Conservation (phyloP, 225 moss, liverwort and hornwort species). For the Takakia lepidozioides region DNA sequence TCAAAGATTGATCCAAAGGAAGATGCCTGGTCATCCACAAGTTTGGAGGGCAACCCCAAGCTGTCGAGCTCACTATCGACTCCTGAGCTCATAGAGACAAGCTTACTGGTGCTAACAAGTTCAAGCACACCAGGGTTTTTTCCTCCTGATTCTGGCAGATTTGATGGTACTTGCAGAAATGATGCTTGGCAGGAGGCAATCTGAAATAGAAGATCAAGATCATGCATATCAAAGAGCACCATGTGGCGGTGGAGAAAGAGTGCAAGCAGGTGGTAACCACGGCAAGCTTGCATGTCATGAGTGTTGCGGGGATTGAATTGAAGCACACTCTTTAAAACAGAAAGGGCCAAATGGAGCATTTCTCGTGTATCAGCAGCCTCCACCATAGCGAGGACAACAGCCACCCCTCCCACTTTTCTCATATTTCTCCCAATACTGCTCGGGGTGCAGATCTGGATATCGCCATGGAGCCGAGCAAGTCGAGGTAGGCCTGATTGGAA, state of each 20-base stretch:
- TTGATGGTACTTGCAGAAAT: conserved; percentile 17
- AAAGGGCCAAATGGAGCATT: conserved; percentile 77
- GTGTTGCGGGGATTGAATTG: conserved; percentile 73
- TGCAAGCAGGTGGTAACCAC: conserved; percentile 87
- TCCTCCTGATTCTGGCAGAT: conserved; percentile 24
- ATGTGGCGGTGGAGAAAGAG: conserved; percentile 94
- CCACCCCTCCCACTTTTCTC: conserved; percentile 85
- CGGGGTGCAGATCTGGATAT: conserved; percentile 79
- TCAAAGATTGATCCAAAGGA: conserved; percentile 51
- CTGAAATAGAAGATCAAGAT: conserved; percentile 77
- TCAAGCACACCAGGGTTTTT: conserved; percentile 12
- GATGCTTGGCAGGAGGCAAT: conserved; percentile 87
- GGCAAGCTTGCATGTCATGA: conserved; percentile 73
- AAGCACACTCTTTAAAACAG: conserved; percentile 65
- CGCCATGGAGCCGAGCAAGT: conserved; percentile 67
- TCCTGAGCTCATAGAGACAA: conserved; percentile 31
- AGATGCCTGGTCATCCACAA: conserved; percentile 56
- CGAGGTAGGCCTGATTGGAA: conserved; percentile 81
- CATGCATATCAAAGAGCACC: conserved; percentile 55
- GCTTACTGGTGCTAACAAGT: conserved; percentile 16
- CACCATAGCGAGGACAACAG: conserved; percentile 81
- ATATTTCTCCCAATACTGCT: conserved; percentile 68
- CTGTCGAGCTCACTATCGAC: conserved; percentile 33
- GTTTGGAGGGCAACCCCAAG: conserved; percentile 44
- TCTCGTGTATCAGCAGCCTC: conserved; percentile 85